phyloP scores from a whole-genome alignment of 768 basidiomycete species.

The Mycena pura region DNA sequence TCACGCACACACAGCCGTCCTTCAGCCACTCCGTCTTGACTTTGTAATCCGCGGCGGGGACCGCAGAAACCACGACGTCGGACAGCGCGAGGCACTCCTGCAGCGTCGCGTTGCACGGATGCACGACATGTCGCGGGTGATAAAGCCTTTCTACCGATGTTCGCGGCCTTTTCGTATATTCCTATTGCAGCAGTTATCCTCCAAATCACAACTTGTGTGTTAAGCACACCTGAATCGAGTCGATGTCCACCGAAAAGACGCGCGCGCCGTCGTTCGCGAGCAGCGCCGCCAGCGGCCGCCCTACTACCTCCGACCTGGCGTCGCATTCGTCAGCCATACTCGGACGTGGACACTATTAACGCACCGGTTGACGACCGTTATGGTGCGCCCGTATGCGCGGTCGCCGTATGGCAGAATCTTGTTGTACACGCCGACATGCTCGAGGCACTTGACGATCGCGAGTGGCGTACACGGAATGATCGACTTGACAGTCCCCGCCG shows the following conservation, averaged over 20 bases:
- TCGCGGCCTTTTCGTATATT: conserved; percentile 94
- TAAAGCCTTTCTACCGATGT: conserved; percentile 70
- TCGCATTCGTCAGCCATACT: not conserved
- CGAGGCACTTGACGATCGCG: conserved; percentile 94
- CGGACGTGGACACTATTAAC: not conserved
- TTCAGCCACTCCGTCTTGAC: conserved; percentile 89
- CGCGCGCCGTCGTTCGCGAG: conserved; percentile 96
- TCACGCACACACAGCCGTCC: conserved; percentile 92
- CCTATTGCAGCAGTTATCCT: conserved; percentile 42
- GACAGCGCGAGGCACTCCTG: conserved; percentile 83
- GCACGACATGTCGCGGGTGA: conserved; percentile 85
- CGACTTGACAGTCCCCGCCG: conserved; percentile 90
- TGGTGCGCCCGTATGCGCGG: conserved; percentile 89
- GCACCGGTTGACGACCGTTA: conserved; percentile 94
- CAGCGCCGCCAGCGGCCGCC: conserved; percentile 93
- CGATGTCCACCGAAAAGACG: conserved; percentile 94
- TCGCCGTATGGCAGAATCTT: conserved; percentile 91
- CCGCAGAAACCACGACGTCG: conserved; percentile 95
- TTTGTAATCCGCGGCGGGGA: conserved; percentile 86
- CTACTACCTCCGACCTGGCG: conserved; percentile 92
- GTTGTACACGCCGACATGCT: conserved; percentile 93
- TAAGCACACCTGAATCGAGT: conserved; percentile 77
- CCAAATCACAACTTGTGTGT: not conserved
- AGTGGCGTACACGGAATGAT: conserved; percentile 97
- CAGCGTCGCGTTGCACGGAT: conserved; percentile 70